These are phyloP conservation scores for Orbilia blumenaviensis DNA, from an alignment of 2,329 filamentous ascomycete genomes.

Conservation along the genomic window DNA sequence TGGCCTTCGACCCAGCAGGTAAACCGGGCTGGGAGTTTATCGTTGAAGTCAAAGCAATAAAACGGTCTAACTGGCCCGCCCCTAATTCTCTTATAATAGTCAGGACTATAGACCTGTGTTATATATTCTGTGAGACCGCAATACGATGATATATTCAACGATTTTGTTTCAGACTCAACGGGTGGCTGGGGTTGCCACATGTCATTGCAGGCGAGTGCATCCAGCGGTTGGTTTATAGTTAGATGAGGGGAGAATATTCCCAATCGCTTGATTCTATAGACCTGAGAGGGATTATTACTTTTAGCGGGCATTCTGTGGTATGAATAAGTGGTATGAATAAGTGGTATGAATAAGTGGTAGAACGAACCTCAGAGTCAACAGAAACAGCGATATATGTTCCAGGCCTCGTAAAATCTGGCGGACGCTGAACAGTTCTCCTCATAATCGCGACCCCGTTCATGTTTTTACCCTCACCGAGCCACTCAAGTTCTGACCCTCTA, in stretches of 20 bases:
- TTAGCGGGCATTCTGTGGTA: no score
- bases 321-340: no score
- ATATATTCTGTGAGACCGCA: not conserved
- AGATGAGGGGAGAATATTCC: slow-evolving; percentile 12
- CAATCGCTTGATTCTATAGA: slow-evolving; percentile 22
- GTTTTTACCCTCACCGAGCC: slow-evolving; percentile 15
- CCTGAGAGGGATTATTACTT: no score
- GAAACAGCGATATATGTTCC: not conserved
- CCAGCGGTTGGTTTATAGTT: not conserved
- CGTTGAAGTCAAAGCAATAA: not conserved
- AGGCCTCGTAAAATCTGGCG: not conserved
- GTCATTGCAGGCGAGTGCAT: not conserved
- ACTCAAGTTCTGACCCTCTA: not conserved
- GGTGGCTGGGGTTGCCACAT: not conserved
- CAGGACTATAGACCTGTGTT: not conserved
- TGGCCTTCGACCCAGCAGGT: not conserved
- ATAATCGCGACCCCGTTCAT: not conserved
- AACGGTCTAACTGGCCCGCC: not conserved
- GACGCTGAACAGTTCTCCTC: not conserved
- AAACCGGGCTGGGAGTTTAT: not conserved
- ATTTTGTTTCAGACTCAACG: not conserved
- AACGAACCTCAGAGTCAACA: slow-evolving; percentile 1
- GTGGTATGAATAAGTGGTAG: not conserved
- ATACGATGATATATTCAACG: not conserved
- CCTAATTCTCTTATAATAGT: not conserved